Evolutionary conservation across 1,284 basidiomycete genomes (phyloP).

Genomic region (Sporisorium scitamineum): DNA sequence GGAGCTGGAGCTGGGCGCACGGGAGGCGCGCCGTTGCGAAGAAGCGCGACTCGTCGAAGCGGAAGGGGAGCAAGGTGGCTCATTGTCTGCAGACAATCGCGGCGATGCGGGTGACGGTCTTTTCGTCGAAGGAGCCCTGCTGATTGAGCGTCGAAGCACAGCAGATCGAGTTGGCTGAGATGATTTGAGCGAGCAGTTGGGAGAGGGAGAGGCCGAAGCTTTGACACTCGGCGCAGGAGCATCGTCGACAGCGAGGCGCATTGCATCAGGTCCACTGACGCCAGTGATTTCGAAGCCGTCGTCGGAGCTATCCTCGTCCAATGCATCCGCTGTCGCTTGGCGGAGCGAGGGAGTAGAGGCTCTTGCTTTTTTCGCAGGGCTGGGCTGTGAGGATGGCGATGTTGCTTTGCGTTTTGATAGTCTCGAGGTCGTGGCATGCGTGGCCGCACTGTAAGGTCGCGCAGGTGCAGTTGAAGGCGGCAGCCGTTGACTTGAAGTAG

Average conservation of each 20-base stretch:
- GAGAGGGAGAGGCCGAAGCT: constrained; percentile 11
- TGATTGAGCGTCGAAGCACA: constrained; percentile 10
- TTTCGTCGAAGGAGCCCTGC: constrained; percentile 3
- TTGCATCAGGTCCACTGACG: constrained; percentile 5
- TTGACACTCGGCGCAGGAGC: background rate
- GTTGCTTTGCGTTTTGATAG: constrained; percentile 21
- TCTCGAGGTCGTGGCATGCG: background rate
- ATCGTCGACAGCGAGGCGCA: background rate
- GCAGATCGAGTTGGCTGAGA: constrained; percentile 8
- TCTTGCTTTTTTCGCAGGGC: background rate
- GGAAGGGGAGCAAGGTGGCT: background rate
- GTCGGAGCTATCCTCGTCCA: constrained; percentile 21
- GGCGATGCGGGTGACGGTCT: background rate
- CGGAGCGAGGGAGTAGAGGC: background rate
- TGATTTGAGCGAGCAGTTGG: background rate
- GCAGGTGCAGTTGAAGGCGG: constrained; percentile 20
- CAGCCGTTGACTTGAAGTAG: background rate
- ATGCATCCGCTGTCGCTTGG: background rate
- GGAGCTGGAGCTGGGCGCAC: constrained; percentile 11
- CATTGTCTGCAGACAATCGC: background rate
- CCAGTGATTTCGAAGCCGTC: constrained; percentile 23
- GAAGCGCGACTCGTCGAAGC: background rate
- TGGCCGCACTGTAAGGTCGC: background rate
- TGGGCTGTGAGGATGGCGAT: constrained; percentile 5
- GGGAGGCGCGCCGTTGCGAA: background rate